phyloP scores from a whole-genome alignment of 176 grass and related monocot genomes.

The Eremochloa ophiuroides region DNA sequence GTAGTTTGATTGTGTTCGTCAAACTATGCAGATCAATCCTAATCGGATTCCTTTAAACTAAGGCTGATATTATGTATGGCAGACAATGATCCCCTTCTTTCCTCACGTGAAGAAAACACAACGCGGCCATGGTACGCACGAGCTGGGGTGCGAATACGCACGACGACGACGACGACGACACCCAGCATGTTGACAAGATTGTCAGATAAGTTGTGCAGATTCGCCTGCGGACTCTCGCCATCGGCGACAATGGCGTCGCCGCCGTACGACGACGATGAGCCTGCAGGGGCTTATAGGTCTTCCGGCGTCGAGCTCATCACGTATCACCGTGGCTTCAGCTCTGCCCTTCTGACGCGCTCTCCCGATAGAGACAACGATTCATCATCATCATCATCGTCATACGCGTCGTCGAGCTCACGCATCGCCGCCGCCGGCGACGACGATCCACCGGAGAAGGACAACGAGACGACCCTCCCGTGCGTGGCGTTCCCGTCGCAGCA shows the following conservation, averaged over 20 bases:
- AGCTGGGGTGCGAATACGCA: neutral
- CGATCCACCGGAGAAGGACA: neutral
- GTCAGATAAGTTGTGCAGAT: neutral
- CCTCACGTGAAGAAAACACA: neutral
- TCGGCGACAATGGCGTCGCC: neutral
- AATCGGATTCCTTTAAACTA: neutral
- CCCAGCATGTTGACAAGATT: neutral
- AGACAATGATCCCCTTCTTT: neutral
- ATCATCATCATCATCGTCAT: neutral
- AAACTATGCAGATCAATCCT: neutral
- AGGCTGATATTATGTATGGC: neutral
- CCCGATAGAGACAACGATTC: neutral
- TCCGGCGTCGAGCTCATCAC: too few relatives aligned
- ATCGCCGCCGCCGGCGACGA: neutral
- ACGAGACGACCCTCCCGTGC: neutral
- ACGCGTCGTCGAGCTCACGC: neutral
- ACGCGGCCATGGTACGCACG: neutral
- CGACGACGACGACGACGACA: neutral
- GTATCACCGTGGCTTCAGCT: neutral
- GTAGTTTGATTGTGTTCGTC: neutral
- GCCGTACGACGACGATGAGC: neutral
- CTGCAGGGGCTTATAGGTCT: too few relatives aligned
- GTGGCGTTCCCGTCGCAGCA: conserved; percentile 3
- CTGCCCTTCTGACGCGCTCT: neutral
- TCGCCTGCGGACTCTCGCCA: neutral